phyloP scores from a whole-genome alignment of 2,329 filamentous ascomycete species.

The Scortechinia acanthostroma region DNA sequence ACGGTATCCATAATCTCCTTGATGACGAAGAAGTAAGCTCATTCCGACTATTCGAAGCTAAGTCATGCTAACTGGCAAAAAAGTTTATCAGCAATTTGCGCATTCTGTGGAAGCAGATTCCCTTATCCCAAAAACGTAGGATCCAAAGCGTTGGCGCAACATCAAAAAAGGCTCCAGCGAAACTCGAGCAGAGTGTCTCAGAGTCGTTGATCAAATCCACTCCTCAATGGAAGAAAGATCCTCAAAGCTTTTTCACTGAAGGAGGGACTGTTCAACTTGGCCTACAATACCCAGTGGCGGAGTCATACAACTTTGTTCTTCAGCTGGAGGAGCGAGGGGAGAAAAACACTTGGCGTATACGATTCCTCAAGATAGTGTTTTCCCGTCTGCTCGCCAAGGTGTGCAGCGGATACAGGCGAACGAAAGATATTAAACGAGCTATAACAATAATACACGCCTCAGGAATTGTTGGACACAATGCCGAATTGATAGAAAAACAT shows the following conservation, averaged over 20 bases:
- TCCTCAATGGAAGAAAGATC: background rate
- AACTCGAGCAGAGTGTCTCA: background rate
- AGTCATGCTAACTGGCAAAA: conserved; percentile 1
- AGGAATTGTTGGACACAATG: background rate
- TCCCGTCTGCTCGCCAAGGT: background rate
- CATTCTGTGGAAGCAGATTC: background rate
- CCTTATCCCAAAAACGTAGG: background rate
- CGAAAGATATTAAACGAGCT: background rate
- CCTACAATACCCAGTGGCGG: background rate
- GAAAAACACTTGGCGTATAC: background rate
- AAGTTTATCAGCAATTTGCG: background rate
- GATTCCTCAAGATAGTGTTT: background rate
- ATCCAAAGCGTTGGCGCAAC: background rate
- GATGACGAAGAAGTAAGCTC: background rate
- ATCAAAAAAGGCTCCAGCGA: background rate
- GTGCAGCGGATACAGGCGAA: background rate
- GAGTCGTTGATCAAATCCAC: background rate
- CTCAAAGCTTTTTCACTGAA: conserved; percentile 1
- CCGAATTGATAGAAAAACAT: background rate
- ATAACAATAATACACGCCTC: background rate
- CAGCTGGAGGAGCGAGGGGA: background rate
- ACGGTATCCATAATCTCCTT: conserved; percentile 1
- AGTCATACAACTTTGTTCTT: background rate
- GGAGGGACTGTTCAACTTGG: background rate
- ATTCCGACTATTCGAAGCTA: background rate